Conservation (phyloP, 768 basidiomycete genomes). For the Phlegmacium glaucopus region DNA sequence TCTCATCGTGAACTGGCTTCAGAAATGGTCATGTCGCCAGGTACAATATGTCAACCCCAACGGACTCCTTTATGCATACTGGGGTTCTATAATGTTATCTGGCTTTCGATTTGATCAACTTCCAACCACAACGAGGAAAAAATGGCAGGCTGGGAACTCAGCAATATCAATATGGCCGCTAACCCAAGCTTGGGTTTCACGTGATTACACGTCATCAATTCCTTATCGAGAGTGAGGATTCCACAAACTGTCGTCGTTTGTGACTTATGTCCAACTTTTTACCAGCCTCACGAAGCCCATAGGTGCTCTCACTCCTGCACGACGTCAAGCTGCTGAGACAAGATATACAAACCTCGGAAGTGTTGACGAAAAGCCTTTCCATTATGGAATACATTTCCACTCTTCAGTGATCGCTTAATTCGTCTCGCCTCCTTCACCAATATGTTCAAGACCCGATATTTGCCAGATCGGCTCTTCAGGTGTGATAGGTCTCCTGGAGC, state of each 20-base stretch:
- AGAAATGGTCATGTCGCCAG: too few relatives aligned
- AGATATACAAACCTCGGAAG: conserved; percentile 74
- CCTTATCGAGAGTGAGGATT: conserved; percentile 72
- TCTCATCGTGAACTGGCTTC: too few relatives aligned
- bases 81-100: conserved; percentile 46
- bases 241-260: background rate
- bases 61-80: conserved; percentile 54
- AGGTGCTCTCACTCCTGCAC: conserved; percentile 79
- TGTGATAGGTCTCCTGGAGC: too few relatives aligned
- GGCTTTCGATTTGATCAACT: conserved; percentile 55
- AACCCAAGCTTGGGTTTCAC: too few relatives aligned
- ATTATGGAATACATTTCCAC: conserved; percentile 93
- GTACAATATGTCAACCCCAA: conserved; percentile 32
- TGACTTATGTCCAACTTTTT: background rate
- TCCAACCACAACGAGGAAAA: conserved; percentile 69
- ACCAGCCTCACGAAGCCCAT: conserved; percentile 79
- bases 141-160: conserved; percentile 90
- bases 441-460: conserved; percentile 99
- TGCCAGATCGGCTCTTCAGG: too few relatives aligned
- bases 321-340: too few relatives aligned
- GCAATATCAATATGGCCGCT: too few relatives aligned
- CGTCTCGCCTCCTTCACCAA: conserved; percentile 89
- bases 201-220: conserved; percentile 39
- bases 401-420: conserved; percentile 98
- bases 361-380: conserved; percentile 85